These are phyloP conservation scores for Arthromyces matolae DNA, from an alignment of 768 basidiomycete genomes.

Conservation along the genomic window DNA sequence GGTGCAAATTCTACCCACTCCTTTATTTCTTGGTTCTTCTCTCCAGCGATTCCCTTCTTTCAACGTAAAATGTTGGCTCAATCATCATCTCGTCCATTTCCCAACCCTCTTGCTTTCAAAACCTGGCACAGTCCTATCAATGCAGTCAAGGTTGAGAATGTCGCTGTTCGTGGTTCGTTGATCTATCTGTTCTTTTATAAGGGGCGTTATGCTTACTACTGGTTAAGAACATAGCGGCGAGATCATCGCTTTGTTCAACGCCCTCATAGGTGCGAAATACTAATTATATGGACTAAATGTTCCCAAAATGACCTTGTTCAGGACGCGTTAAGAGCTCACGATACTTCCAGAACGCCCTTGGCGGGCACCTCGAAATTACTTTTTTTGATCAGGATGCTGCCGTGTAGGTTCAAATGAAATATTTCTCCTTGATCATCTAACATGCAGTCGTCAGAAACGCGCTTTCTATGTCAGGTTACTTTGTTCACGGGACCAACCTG, in stretches of 20 bases:
- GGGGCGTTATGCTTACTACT: not conserved
- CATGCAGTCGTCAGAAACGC: slow-evolving; percentile 47
- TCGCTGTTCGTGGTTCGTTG: slow-evolving; percentile 36
- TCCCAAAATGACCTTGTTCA: slow-evolving; percentile 20
- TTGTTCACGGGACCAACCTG: slow-evolving; percentile 51
- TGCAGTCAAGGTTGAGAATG: slow-evolving; percentile 48
- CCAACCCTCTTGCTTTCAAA: slow-evolving; percentile 28
- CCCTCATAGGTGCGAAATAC: slow-evolving; percentile 45
- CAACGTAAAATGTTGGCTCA: slow-evolving; percentile 13
- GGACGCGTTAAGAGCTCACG: slow-evolving; percentile 50
- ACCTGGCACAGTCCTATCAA: slow-evolving; percentile 30
- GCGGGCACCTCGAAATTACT: slow-evolving; percentile 45
- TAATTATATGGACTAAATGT: not conserved
- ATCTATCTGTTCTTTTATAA: not conserved
- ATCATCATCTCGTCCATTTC: slow-evolving; percentile 4
- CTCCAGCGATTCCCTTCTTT: slow-evolving; percentile 17
- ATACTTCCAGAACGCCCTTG: slow-evolving; percentile 35
- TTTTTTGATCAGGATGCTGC: slow-evolving; percentile 52
- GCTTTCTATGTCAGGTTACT: slow-evolving; percentile 63
- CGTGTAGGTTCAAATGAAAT: slow-evolving; percentile 32
- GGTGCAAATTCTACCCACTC: slow-evolving; percentile 9
- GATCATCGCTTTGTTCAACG: slow-evolving; percentile 53
- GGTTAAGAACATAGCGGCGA: slow-evolving; percentile 36
- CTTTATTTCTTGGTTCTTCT: slow-evolving; percentile 14
- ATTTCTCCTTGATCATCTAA: not conserved